Evolutionary conservation across 2,329 filamentous ascomycete species (phyloP).

Genomic region (Colletotrichum eremochloae): DNA sequence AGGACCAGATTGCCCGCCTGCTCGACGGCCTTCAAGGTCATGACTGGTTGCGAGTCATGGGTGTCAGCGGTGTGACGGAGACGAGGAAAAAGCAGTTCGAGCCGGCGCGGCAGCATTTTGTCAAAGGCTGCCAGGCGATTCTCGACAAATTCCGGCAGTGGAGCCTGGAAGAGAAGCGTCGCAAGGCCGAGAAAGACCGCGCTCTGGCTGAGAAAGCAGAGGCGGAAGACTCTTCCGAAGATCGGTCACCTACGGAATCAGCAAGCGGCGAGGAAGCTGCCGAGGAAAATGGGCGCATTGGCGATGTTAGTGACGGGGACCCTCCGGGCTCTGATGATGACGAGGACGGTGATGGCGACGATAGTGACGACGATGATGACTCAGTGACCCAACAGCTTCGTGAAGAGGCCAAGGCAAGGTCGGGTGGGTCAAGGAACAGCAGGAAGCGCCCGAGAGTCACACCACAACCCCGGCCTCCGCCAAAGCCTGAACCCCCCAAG

Average conservation of each 20-base stretch:
- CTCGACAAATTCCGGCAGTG: slow-evolving; percentile 90
- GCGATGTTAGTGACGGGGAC: slow-evolving; percentile 46
- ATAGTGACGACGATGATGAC: slow-evolving; percentile 72
- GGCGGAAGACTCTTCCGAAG: slow-evolving; percentile 44
- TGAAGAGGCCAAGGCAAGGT: slow-evolving; percentile 74
- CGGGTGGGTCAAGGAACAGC: slow-evolving; percentile 54
- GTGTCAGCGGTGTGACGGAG: slow-evolving; percentile 87
- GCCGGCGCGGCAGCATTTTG: slow-evolving; percentile 86
- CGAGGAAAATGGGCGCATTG: slow-evolving; percentile 45
- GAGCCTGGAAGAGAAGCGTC: slow-evolving; percentile 89
- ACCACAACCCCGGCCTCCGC: slow-evolving; percentile 43
- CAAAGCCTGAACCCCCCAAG: slow-evolving; percentile 58
- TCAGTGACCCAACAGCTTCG: slow-evolving; percentile 81
- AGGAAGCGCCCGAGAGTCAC: slow-evolving; percentile 48
- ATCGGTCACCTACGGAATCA: slow-evolving; percentile 42
- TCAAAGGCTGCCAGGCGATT: slow-evolving; percentile 83
- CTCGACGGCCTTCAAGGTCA: slow-evolving; percentile 89
- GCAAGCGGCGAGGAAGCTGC: slow-evolving; percentile 55
- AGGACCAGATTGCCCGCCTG: slow-evolving; percentile 73
- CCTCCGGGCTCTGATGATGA: slow-evolving; percentile 74
- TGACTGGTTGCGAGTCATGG: slow-evolving; percentile 94
- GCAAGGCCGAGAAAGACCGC: slow-evolving; percentile 82
- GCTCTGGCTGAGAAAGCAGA: slow-evolving; percentile 64
- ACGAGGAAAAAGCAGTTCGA: slow-evolving; percentile 89
- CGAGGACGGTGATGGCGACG: slow-evolving; percentile 78